Base-by-base conservation (phyloP, 495 filamentous ascomycete species). In the Bacidia rubella region DNA sequence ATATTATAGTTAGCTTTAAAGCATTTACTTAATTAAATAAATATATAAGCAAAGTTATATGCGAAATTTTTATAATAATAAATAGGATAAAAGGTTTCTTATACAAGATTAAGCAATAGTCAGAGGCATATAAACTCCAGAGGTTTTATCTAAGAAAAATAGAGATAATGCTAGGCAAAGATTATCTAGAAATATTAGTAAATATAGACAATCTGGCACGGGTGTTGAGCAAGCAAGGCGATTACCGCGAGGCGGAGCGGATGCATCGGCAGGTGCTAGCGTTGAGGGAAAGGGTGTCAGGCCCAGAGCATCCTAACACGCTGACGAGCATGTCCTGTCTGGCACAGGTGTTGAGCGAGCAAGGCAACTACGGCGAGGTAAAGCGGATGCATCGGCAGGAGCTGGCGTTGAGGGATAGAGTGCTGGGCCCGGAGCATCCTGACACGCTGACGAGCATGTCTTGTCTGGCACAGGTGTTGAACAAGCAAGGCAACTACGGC, bases 301-400 rank as follows among this genome's bases (percentile, higher is more conserved):
- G 67, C 11, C 41, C 24, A 27, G 55, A 66, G 38, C 59, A 70
- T 60, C 54, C 57, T 17, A 22, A 54, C 47, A 68, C 25, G 35
- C 52, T 58, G 20, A 48, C n/a, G n/a, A n/a, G n/a, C n/a, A 75
- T 88, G 4, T 72, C 83, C 23, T 72, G 78, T 29, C 72, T 78
- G 2, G 83, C 74, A 3, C 61, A 77, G 47, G 65, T 89, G 87
- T 48, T 80, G 85, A 59, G 66, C 77, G 0, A 81, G 79, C 0
- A 85, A 83, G 62, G 81, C 78, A 53, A 81, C 87, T 59, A 75
- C 79, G 15, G 7, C 15, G 29, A 71, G 25, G 68, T 68, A 0
- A 66, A 69, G 32, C n/a, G 19, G 21, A 26, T 65, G 17, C 47
- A 60, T 41, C 60, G 53, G 20, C 53, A 52, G 12, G 48, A 51